These are phyloP conservation scores for Aspergillus sp. DNA, from an alignment of 2,329 filamentous ascomycete species.

Conservation along the genomic window DNA sequence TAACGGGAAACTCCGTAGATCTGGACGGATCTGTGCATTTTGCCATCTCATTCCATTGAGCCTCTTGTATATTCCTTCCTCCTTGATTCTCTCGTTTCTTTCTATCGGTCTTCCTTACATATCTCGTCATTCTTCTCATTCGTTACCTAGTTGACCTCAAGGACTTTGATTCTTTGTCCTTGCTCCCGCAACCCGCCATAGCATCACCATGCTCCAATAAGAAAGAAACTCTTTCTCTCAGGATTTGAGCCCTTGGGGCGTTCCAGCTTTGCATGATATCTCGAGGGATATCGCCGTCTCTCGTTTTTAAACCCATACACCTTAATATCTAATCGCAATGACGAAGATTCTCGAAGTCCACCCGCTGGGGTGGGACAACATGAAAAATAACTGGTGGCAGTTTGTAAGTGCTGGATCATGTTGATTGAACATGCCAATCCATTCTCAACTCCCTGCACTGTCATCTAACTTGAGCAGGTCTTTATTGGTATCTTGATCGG, in stretches of 20 bases:
- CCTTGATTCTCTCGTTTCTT: background rate
- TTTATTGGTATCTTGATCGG: conserved; percentile 34
- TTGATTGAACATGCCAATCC: background rate
- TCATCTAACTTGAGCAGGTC: conserved; percentile 21
- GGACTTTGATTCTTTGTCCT: background rate
- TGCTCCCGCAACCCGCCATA: background rate
- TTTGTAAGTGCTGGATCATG: conserved; percentile 32
- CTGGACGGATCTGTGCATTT: too few relatives aligned
- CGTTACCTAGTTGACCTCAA: background rate
- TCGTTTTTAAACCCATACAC: conserved; percentile 9
- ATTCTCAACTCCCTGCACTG: background rate
- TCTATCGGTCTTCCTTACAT: background rate
- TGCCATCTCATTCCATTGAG: too few relatives aligned
- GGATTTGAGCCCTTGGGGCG: conserved; percentile 2
- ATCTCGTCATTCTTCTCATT: conserved; percentile 3
- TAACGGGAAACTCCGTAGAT: too few relatives aligned
- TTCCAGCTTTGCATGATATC: conserved; percentile 1
- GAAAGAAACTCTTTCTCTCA: background rate
- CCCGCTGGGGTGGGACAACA: conserved; percentile 34
- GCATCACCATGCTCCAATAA: conserved; percentile 1
- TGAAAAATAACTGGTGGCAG: conserved; percentile 44
- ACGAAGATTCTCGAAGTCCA: conserved; percentile 26
- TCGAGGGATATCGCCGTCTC: conserved; percentile 6
- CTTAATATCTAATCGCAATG: conserved; percentile 25
- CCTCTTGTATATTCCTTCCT: too few relatives aligned